These are phyloP conservation scores for Vinca major DNA, from an alignment of 305 asterid genomes.

Conservation along the genomic window DNA sequence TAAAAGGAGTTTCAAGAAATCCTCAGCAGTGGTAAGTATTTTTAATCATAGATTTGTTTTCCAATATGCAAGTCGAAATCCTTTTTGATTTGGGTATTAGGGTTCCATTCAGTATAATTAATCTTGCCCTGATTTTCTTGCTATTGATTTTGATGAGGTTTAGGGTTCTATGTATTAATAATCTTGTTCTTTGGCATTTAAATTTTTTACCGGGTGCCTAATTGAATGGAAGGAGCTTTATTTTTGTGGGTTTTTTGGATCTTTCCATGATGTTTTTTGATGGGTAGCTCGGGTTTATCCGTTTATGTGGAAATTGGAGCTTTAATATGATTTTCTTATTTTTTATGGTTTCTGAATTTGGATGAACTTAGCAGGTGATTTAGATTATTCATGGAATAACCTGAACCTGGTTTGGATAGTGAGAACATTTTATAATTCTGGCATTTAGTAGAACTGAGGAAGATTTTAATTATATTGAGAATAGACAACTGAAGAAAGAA, in stretches of 20 bases:
- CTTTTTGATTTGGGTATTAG: background rate
- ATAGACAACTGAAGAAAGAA: background rate
- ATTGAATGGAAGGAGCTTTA: too few relatives aligned
- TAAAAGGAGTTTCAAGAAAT: constrained; percentile 16
- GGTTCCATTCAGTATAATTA: background rate
- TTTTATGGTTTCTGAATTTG: background rate
- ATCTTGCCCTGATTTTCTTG: background rate
- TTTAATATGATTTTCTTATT: too few relatives aligned
- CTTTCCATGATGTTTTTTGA: background rate
- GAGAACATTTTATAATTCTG: background rate
- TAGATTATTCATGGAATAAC: background rate
- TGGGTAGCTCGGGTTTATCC: too few relatives aligned
- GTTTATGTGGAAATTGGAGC: background rate
- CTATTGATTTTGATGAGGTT: background rate
- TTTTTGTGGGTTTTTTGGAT: background rate
- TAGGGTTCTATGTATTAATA: background rate
- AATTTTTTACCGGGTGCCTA: background rate
- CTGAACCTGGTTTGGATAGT: background rate
- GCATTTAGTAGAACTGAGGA: background rate
- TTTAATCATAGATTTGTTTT: background rate
- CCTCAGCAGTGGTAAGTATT: constrained; percentile 23
- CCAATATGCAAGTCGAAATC: background rate
- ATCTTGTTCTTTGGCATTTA: background rate
- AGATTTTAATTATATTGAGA: background rate
- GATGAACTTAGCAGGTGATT: background rate